These are phyloP conservation scores for Sequoia sempervirens DNA, from an alignment of 75 land plant genomes.

Conservation along the genomic window DNA sequence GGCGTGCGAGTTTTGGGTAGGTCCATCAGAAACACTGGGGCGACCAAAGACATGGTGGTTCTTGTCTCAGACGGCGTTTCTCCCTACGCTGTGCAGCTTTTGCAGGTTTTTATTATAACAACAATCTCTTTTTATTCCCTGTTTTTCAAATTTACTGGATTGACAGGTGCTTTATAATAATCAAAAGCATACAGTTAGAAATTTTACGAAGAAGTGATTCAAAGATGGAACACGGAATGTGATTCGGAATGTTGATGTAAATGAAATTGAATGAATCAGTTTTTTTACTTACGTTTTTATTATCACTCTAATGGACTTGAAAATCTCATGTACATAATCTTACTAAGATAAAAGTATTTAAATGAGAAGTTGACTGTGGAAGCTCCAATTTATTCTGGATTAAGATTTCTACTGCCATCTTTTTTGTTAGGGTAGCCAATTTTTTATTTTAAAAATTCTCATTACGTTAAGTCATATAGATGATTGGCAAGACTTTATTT, in stretches of 20 bases:
- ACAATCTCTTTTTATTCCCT: not conserved
- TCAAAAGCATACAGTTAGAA: not conserved
- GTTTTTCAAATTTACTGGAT: not conserved
- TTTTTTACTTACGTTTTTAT: too few relatives aligned
- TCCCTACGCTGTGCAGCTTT: slow-evolving; percentile 56
- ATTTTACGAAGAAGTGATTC: not conserved
- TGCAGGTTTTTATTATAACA: slow-evolving; percentile 34
- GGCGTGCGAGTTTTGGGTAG: slow-evolving; percentile 95
- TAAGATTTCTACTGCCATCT: not conserved
- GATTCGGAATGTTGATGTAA: not conserved
- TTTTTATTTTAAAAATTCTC: not conserved
- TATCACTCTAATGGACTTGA: too few relatives aligned
- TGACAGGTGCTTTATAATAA: not conserved
- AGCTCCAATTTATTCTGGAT: not conserved
- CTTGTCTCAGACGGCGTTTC: slow-evolving; percentile 96
- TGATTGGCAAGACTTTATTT: too few relatives aligned
- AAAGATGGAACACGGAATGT: not conserved
- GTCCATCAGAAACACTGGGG: slow-evolving; percentile 88
- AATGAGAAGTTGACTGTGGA: not conserved
- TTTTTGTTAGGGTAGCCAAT: not conserved
- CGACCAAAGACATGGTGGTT: slow-evolving; percentile 84
- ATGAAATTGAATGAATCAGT: not conserved
- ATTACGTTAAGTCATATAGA: too few relatives aligned
- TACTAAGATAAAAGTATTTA: too few relatives aligned
- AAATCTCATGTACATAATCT: too few relatives aligned